These are phyloP conservation scores for Sphagnum tenellum DNA, from an alignment of 225 moss, liverwort and hornwort species.

Conservation along the genomic window DNA sequence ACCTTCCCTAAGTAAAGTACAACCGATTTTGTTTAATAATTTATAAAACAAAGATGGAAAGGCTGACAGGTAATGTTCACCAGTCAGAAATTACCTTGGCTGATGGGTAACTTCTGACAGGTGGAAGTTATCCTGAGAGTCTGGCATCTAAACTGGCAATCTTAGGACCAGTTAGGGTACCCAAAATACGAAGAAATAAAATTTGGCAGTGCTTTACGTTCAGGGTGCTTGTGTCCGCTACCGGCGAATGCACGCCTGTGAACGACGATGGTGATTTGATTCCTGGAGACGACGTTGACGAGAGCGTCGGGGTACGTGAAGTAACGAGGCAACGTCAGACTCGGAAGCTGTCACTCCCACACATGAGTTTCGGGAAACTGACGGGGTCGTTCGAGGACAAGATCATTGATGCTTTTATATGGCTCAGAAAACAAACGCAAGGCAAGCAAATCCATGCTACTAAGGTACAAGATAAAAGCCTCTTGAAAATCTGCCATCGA, in stretches of 20 bases:
- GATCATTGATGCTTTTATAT: slow-evolving; percentile 17
- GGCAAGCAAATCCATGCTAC: slow-evolving; percentile 41
- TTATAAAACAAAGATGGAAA: too few species aligned
- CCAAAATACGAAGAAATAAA: background rate
- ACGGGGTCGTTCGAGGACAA: slow-evolving; percentile 24
- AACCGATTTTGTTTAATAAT: too few species aligned
- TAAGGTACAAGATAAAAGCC: too few species aligned
- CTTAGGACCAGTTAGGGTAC: too few species aligned
- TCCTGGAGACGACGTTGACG: slow-evolving; percentile 5
- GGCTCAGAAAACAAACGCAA: slow-evolving; percentile 40
- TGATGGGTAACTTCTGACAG: too few species aligned
- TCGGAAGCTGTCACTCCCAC: slow-evolving; percentile 10
- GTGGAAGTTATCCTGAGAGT: too few species aligned
- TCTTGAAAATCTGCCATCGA: too few species aligned
- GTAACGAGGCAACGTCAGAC: background rate
- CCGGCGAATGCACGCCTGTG: slow-evolving; percentile 29
- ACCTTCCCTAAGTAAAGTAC: too few species aligned
- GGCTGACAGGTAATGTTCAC: too few species aligned
- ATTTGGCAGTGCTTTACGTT: too few species aligned
- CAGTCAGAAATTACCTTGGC: too few species aligned
- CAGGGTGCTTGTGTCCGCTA: slow-evolving; percentile 42
- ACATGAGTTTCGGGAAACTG: slow-evolving; percentile 13
- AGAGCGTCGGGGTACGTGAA: slow-evolving; percentile 4
- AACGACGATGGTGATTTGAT: slow-evolving; percentile 16
- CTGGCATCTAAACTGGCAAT: too few species aligned